These are phyloP conservation scores for Lavandula angustifolia DNA, from an alignment of 257 asterid genomes.

Conservation along the genomic window DNA sequence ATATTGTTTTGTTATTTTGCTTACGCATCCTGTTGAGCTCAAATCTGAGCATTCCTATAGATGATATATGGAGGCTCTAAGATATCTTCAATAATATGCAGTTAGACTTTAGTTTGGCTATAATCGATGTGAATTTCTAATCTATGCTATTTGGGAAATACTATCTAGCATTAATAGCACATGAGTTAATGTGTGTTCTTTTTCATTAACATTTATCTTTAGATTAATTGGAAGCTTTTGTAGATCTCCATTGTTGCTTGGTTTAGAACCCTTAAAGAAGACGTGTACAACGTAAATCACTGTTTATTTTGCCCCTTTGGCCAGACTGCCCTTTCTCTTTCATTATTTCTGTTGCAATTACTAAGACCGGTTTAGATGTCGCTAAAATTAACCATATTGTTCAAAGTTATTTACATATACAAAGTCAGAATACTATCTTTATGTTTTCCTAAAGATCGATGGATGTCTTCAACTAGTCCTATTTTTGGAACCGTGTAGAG, in stretches of 20 bases:
- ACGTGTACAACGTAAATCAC: background rate
- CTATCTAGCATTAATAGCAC: background rate
- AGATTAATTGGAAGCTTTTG: background rate
- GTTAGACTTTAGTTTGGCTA: slow-evolving; percentile 1
- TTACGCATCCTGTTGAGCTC: slow-evolving; percentile 11
- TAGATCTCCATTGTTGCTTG: background rate
- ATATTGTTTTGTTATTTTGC: background rate
- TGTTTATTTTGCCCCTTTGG: background rate
- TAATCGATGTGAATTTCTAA: background rate
- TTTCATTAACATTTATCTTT: background rate
- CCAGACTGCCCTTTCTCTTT: background rate
- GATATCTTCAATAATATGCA: background rate
- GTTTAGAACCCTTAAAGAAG: background rate
- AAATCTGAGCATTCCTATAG: background rate
- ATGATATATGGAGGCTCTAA: background rate
- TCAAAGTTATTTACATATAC: background rate
- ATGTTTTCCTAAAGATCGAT: background rate
- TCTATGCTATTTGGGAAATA: background rate
- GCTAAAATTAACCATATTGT: background rate
- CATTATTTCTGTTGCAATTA: background rate
- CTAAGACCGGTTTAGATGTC: background rate
- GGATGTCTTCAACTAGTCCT: background rate
- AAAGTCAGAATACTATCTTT: too few species aligned
- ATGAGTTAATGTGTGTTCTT: background rate
- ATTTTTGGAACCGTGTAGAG: background rate